Evolutionary conservation across 352 stramenopile genomes (phyloP).

Genomic region (Pythium brassicae): DNA sequence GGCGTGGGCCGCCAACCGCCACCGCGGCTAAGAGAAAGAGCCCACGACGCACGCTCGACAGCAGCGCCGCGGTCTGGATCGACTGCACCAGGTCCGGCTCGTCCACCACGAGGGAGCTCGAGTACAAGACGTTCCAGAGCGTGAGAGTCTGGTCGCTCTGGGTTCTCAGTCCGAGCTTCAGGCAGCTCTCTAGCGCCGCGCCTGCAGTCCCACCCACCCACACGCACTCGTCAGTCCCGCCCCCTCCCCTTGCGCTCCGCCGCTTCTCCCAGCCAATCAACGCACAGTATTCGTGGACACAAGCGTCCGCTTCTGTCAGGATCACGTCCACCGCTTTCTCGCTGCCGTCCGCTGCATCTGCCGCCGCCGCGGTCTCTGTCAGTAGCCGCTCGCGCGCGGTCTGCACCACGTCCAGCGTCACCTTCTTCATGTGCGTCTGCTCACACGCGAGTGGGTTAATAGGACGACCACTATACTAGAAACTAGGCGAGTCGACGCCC

Average conservation of each 20-base stretch:
- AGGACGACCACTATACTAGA: no score
- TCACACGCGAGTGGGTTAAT: background rate
- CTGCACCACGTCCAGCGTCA: constrained; percentile 50
- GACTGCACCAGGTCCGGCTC: constrained; percentile 63
- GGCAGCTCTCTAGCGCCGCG: constrained; percentile 49
- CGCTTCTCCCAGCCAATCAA: background rate
- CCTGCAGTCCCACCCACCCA: constrained; percentile 18
- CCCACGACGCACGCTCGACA: constrained; percentile 66
- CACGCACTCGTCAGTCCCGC: background rate
- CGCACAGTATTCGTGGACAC: constrained; percentile 60
- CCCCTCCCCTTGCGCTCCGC: background rate
- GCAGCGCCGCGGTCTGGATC: constrained; percentile 58
- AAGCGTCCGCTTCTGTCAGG: constrained; percentile 51
- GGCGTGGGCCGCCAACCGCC: no score
- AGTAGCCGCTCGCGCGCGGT: constrained; percentile 22
- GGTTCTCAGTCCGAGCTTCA: constrained; percentile 53
- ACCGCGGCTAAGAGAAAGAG: no score
- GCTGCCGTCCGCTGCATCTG: background rate
- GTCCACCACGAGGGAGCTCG: constrained; percentile 68
- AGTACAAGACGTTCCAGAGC: constrained; percentile 71
- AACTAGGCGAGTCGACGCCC: no score
- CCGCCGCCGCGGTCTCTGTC: background rate
- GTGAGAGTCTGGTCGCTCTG: constrained; percentile 42
- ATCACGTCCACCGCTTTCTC: constrained; percentile 5
- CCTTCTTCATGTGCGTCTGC: constrained; percentile 65